A percentile compares a stretch with the other conserved stretches of the same genome.
These are phyloP conservation scores for Xylaria sp. DNA, from an alignment of 2,329 filamentous ascomycete genomes.

Conservation along the genomic window DNA sequence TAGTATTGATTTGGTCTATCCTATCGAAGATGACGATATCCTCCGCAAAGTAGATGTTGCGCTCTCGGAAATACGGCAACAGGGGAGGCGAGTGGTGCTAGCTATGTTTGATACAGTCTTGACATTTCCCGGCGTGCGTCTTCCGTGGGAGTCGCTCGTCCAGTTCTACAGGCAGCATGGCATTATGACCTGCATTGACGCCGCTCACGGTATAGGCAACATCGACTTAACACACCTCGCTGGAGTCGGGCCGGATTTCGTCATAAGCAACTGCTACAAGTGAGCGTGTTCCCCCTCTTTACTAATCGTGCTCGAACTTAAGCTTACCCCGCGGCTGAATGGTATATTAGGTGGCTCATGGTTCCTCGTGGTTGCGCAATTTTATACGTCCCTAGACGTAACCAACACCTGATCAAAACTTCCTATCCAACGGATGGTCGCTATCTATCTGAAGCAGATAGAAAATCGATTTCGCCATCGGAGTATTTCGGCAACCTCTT, in stretches of 20 bases:
- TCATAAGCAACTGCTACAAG: slow-evolving; percentile 78
- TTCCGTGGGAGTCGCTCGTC: slow-evolving; percentile 74
- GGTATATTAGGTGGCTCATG: slow-evolving; percentile 69
- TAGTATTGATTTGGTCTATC: slow-evolving; percentile 67
- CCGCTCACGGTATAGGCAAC: slow-evolving; percentile 76
- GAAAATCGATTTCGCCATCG: slow-evolving; percentile 47
- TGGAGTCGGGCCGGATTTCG: slow-evolving; percentile 73
- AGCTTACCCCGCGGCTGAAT: slow-evolving; percentile 29
- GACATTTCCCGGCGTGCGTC: slow-evolving; percentile 72
- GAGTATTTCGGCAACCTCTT: slow-evolving; percentile 70
- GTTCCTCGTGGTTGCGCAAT: slow-evolving; percentile 75
- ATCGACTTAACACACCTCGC: slow-evolving; percentile 69
- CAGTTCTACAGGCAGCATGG: slow-evolving; percentile 66
- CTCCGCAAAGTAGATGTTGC: slow-evolving; percentile 62
- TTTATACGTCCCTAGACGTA: slow-evolving; percentile 73
- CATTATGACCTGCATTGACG: slow-evolving; percentile 74
- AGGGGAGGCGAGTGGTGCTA: slow-evolving; percentile 66
- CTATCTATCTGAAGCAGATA: slow-evolving; percentile 59
- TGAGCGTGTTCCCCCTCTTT: slow-evolving; percentile 35
- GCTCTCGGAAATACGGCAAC: slow-evolving; percentile 58
- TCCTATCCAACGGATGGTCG: slow-evolving; percentile 77
- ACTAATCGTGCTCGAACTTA: slow-evolving; percentile 1
- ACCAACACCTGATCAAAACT: slow-evolving; percentile 73
- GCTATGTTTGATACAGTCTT: slow-evolving; percentile 78
- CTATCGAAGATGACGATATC: slow-evolving; percentile 68